Base-by-base conservation (phyloP, 1,139 yeast genomes). In the Debaryomyces robertsiae region DNA sequence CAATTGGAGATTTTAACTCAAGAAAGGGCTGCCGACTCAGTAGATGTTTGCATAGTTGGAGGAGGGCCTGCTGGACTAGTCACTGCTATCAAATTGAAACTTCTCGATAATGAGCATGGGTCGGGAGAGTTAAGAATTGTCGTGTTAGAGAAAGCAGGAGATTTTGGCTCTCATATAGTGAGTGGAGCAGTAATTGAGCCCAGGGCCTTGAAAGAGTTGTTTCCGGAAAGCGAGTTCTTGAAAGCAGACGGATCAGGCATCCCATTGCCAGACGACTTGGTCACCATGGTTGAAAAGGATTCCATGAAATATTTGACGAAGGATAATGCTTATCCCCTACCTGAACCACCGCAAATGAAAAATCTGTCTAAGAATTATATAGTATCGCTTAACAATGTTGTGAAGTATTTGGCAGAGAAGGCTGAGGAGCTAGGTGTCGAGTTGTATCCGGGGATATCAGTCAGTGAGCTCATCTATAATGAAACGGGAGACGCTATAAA, bases 51-150 rank as follows among this genome's bases (percentile, higher is more conserved):
- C 55, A 89, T 93, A 36, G 96, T 93, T 1, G 98, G 98, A 29
- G 98, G 95, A 31, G 98, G 98, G 0, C 98, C 98, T 3, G 95
- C 98, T 1, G 98, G 98, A 9, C 71, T 93, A 41, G 93, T 96
- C 1, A 84, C 98, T 1, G 98, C 98, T 10, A 93, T 93, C 48
- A 77, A 79, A 49, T 69, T 90, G 52, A 93, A 93, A 60, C 96
- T 89, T 57, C 67, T 91, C 34, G 98, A 93, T 56, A 68, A 73
- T 38, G 85, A 82, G 50, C 63, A 75, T 11, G 93, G 87, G 2
- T 59, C 65, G 13, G 88, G 86, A 6, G 85, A 84, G 36, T 64
- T 86, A 39, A 72, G 98, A 44, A 95, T 93, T 34, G 84, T 93
- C 11, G 91, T 93, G 1, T 70, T 93, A 40, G 98, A 93, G 53